Evolutionary conservation across 2,329 filamentous ascomycete species (phyloP).

Genomic region (Sordariomycetes sp.): DNA sequence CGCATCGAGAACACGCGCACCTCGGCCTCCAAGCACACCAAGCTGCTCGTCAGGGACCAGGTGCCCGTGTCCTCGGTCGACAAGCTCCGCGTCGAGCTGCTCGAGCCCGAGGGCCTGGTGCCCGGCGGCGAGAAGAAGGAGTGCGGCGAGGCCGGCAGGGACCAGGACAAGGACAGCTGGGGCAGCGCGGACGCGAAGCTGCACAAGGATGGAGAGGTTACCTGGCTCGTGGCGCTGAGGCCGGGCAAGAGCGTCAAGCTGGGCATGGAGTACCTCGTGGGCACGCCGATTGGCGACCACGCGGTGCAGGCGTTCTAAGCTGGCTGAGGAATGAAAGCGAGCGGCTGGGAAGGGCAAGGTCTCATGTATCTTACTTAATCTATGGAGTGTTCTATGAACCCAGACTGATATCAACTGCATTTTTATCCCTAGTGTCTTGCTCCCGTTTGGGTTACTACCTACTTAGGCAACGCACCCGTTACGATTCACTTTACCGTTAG

Average conservation of each 20-base stretch:
- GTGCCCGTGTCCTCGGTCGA: conserved; percentile 55
- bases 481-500: no score
- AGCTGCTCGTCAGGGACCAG: conserved; percentile 48
- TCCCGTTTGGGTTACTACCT: no score
- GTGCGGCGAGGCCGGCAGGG: conserved; percentile 20
- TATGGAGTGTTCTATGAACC: no score
- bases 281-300: conserved; percentile 37
- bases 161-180: conserved; percentile 31
- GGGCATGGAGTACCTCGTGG: conserved; percentile 51
- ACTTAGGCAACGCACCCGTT: no score
- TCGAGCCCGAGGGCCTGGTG: conserved; percentile 36
- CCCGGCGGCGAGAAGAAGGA: conserved; percentile 25
- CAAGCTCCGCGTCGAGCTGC: conserved; percentile 39
- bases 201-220: conserved; percentile 47
- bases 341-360: no score
- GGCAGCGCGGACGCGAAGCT: conserved; percentile 43
- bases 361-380: no score
- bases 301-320: neutral
- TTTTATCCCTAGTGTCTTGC: no score
- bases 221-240: conserved; percentile 49
- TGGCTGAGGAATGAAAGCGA: no score
- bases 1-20: conserved; percentile 41
- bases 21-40: conserved; percentile 24
- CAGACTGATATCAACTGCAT: no score
- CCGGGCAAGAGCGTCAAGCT: conserved; percentile 48